Evolutionary conservation across 306 rosid species (phyloP).

Genomic region (Dalbergia cultrata): DNA sequence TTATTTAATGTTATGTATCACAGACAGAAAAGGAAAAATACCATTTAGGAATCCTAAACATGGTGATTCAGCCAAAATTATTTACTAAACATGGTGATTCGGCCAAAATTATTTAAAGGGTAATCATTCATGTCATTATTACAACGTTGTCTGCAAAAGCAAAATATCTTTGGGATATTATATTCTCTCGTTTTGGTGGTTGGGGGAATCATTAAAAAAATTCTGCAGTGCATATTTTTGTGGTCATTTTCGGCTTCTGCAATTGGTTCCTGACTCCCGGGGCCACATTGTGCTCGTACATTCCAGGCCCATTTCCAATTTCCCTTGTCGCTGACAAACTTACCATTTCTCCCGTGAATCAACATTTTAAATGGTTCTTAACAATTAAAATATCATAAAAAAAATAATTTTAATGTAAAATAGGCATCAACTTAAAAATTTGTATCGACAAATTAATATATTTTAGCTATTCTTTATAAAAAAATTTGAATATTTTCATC

Average conservation of each 20-base stretch:
- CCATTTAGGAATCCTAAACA: conserved; percentile 22
- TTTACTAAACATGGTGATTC: background rate
- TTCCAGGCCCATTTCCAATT: background rate
- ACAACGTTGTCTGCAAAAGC: conserved; percentile 9
- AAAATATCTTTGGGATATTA: conserved; percentile 28
- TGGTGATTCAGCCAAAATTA: background rate
- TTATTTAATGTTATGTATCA: too few relatives aligned
- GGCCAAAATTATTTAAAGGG: background rate
- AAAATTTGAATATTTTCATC: too few relatives aligned
- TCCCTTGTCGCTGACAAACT: background rate
- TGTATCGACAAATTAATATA: too few relatives aligned
- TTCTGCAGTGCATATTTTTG: background rate
- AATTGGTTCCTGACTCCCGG: conserved; percentile 22
- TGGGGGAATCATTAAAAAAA: background rate
- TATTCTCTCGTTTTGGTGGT: background rate
- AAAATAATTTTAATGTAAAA: too few relatives aligned
- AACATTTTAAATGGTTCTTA: too few relatives aligned
- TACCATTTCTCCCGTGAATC: background rate
- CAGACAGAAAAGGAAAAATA: background rate
- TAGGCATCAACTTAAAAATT: too few relatives aligned
- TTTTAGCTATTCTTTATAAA: too few relatives aligned
- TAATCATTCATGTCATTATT: conserved; percentile 7
- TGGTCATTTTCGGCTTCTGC: conserved; percentile 11
- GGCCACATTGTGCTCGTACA: conserved; percentile 9
- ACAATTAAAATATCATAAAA: too few relatives aligned